Evolutionary conservation across 2,329 filamentous ascomycete species (phyloP).

Genomic region (Hypomyces rosellus): DNA sequence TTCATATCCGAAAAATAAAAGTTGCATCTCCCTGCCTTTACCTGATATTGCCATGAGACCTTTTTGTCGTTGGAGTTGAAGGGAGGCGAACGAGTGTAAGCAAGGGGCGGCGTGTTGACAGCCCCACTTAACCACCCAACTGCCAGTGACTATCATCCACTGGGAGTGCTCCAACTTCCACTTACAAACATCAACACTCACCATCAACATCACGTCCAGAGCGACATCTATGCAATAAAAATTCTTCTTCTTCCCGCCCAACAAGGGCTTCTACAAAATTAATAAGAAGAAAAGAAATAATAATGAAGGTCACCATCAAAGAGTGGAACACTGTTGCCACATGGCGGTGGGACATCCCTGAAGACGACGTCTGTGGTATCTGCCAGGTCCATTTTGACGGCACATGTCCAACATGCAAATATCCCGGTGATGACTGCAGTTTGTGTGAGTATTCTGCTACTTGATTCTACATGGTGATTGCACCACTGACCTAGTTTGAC

Average conservation of each 20-base stretch:
- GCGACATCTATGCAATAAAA: background rate
- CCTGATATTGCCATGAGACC: background rate
- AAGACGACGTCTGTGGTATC: conserved; percentile 97
- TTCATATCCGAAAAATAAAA: too few species aligned
- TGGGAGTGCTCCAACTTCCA: too few species aligned
- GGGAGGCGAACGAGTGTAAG: background rate
- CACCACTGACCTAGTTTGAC: background rate
- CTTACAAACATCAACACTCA: too few species aligned
- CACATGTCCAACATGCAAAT: conserved; percentile 96
- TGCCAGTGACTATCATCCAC: too few species aligned
- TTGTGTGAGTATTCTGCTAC: conserved; percentile 55
- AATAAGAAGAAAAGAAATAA: too few species aligned
- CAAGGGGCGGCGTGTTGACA: background rate
- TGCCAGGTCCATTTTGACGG: conserved; percentile 97
- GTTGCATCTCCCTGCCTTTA: too few species aligned
- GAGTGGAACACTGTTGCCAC: conserved; percentile 92
- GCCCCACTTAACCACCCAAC: background rate
- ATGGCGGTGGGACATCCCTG: conserved; percentile 96
- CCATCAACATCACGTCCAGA: background rate
- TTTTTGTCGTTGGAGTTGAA: too few species aligned
- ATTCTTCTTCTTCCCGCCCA: background rate
- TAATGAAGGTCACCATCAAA: conserved; percentile 92
- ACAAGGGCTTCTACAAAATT: background rate
- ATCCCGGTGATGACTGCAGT: conserved; percentile 91
- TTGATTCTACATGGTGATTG: background rate